Percentiles rank a stretch among this genome's conserved stretches.
These are phyloP conservation scores for Osmanthus fragrans DNA, from an alignment of 257 asterid genomes.

Conservation along the genomic window DNA sequence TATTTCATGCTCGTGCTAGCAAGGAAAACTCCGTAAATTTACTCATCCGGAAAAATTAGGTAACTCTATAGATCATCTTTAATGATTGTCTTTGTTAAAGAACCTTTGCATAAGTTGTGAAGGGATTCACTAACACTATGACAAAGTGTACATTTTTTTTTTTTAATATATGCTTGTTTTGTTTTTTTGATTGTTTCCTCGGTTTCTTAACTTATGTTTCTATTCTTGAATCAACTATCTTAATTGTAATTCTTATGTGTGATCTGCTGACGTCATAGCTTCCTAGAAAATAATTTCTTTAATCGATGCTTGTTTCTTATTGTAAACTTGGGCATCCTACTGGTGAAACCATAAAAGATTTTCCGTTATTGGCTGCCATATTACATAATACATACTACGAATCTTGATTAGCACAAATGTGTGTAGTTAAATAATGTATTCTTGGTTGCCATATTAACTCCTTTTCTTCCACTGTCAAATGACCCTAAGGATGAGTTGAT, in stretches of 20 bases:
- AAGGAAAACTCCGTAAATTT: neutral
- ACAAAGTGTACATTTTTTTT: neutral
- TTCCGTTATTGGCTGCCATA: neutral
- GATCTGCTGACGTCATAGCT: neutral
- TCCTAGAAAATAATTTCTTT: neutral
- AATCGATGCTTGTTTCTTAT: neutral
- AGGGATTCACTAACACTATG: neutral
- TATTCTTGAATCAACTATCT: neutral
- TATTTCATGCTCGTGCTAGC: neutral
- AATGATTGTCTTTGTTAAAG: neutral
- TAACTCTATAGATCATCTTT: neutral
- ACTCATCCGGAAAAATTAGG: neutral
- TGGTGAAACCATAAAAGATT: neutral
- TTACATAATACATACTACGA: neutral
- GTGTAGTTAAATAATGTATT: neutral
- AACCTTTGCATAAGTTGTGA: neutral
- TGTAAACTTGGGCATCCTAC: neutral
- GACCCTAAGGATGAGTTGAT: neutral
- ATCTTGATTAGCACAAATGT: neutral
- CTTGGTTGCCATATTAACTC: neutral
- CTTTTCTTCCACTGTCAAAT: neutral
- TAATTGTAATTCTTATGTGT: neutral
- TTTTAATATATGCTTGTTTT: no score
- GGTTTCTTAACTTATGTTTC: neutral
- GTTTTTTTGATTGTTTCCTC: neutral